Base-by-base conservation (phyloP, 345 rosid genomes). In the Rhodamnia rubescens region DNA sequence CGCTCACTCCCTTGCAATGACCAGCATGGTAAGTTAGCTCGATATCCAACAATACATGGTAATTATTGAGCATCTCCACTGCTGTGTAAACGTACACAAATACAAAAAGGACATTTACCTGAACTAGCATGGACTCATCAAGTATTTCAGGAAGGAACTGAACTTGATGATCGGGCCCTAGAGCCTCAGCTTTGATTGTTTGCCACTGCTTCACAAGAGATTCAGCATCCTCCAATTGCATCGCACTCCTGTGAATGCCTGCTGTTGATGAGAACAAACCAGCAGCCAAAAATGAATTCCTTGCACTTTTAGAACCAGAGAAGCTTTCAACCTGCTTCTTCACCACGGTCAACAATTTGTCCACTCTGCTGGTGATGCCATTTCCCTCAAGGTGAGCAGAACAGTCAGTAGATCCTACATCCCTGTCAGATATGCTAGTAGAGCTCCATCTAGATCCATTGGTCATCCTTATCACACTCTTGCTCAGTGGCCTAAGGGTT, bases 121-220 rank as follows among this genome's bases (percentile, higher is more conserved):
- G 96, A 88, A 87, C 91, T 82, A 97, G 94, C 99, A 97, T 96
- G 7, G 95, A 92, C 88, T 93, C 98, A 50, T 96, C 98, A 89
- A 97, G 99, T 88, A 93, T 87, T 85, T 95, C 94, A 59, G 90
- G 85, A 83, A 97, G 99, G 87, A 87, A 85, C 84, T 92, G 86
- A 85, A 92, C 87, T 74, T 93, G 93, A 88, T 97, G 96, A 52
- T 80, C 86, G 12, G 95, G 95, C 83, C 99, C 99, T 86, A 97
- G 91, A 86, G 99, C 97, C 90, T 95, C 95, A 86, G 99, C 98
- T 91, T 97, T 97, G 64, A 91, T 89, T 81, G 92, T 87, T 92
- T 97, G 98, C 99, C 99, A 97, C 85, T 92, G 95, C 91, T 91
- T 91, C 64, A 97, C 96, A 83, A 96, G 96, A 64, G 91, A 90